A percentile compares a stretch with the other conserved stretches of the same genome.
phyloP scores from a whole-genome alignment of 2,329 filamentous ascomycete genomes.

The Trematosphaeria pertusa region DNA sequence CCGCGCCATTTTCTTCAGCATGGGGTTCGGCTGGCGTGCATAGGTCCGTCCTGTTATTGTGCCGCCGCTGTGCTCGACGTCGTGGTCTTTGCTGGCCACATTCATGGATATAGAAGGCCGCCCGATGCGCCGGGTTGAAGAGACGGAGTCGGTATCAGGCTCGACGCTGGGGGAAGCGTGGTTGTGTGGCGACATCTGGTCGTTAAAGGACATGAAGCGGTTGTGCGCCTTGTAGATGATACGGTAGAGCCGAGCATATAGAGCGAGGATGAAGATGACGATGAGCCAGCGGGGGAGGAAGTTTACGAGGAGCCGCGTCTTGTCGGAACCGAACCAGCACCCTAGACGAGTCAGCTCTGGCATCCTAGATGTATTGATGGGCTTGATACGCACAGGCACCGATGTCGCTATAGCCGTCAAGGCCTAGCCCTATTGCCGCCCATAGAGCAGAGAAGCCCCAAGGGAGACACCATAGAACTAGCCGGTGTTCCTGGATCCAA shows the following conservation, averaged over 20 bases:
- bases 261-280: conserved; percentile 46
- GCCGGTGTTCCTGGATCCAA: conserved; percentile 48
- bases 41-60: conserved; percentile 27
- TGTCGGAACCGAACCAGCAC: conserved; percentile 54
- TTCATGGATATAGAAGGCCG: conserved; percentile 19
- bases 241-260: conserved; percentile 51
- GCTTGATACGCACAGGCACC: conserved; percentile 25
- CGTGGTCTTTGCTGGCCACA: conserved; percentile 15
- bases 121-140: conserved; percentile 24
- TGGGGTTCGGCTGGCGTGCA: conserved; percentile 8
- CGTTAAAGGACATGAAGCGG: conserved; percentile 41
- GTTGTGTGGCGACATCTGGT: conserved; percentile 15
- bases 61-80: conserved; percentile 9
- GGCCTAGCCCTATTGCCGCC: conserved; percentile 33
- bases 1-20: conserved; percentile 44
- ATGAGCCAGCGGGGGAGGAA: conserved; percentile 54
- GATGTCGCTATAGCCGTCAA: conserved; percentile 28
- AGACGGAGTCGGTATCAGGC: conserved; percentile 27
- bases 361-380: background rate
- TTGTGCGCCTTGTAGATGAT: conserved; percentile 50
- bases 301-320: conserved; percentile 49
- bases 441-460: conserved; percentile 49
- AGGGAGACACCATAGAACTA: conserved; percentile 44
- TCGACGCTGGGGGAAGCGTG: conserved; percentile 1
- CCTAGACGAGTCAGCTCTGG: conserved; percentile 13